phyloP scores from a whole-genome alignment of 768 basidiomycete genomes.

The Auricularia cornea region DNA sequence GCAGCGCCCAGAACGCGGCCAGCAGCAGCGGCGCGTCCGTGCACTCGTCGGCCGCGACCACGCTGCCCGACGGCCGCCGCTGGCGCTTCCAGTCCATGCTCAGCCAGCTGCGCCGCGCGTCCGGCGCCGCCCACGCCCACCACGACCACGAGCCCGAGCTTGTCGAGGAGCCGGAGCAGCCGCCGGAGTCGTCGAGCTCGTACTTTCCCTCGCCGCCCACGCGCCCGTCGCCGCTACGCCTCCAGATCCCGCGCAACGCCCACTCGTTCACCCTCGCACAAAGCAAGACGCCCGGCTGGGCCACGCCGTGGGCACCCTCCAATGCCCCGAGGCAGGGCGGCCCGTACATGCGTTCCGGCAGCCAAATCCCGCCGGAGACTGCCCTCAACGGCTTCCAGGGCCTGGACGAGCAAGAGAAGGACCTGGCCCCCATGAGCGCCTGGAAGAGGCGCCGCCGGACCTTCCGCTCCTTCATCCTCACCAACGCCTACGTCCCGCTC shows the following conservation, averaged over 20 bases:
- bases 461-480: constrained; percentile 47
- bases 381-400: neutral
- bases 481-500: constrained; percentile 70
- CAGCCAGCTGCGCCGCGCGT: constrained; percentile 3
- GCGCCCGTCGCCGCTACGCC: constrained; percentile 2
- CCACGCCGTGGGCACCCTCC: constrained; percentile 52
- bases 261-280: constrained; percentile 46
- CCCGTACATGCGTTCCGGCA: neutral
- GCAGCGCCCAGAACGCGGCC: constrained; percentile 29
- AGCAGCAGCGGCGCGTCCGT: constrained; percentile 39
- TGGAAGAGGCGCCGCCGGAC: constrained; percentile 24
- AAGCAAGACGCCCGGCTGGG: constrained; percentile 54
- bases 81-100: constrained; percentile 3
- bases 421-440: constrained; percentile 21
- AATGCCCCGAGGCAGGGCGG: neutral
- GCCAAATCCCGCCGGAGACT: neutral
- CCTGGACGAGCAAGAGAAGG: constrained; percentile 35
- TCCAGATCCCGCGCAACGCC: constrained; percentile 15
- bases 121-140: neutral
- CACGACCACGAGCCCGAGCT: neutral
- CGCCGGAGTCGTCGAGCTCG: constrained; percentile 11
- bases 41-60: constrained; percentile 35
- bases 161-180: constrained; percentile 7
- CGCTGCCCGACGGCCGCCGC: constrained; percentile 23
- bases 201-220: constrained; percentile 14